Base-by-base conservation (phyloP, 345 rosid genomes). In the Boechera divaricarpa region DNA sequence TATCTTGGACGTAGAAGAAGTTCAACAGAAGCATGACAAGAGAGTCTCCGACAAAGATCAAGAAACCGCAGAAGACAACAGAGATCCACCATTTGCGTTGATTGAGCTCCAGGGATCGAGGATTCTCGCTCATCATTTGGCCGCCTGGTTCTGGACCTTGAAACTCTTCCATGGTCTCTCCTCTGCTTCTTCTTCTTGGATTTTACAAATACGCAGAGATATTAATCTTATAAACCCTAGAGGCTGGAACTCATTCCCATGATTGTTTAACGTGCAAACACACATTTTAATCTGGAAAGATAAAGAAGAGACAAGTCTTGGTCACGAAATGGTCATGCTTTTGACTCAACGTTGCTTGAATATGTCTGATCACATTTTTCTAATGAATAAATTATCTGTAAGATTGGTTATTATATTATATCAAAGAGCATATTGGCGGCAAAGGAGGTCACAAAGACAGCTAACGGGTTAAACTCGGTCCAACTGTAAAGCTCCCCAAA, bases 11-110 rank as follows among this genome's bases (percentile, higher is more conserved):
- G 53, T 78, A 78, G 74, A 28, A 78, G 78, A 73, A 73, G 69
- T 78, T 78, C 26, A 72, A 32, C 38, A 73, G 57, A 72, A 73
- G 78, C 74, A 66, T 78, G 36, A 66, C 77, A 15, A 71, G 72
- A 39, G 68, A 72, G n/a, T 78, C 74, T 51, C 82, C 82, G 0
- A 48, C 12, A 1, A 79, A 52, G 42, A 79, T 59, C 35, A 79
- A 79, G 82, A 79, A 67, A 13, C 52, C 33, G 29, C 64, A 79
- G 58, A 67, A 33, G 42, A 60, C 15, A 59, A 79, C 78, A 72
- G 77, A 66, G 54, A 66, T 59, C 78, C 78, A 73, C 82, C 81
- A 77, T 71, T 38, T 77, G 33, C 68, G 72, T 49, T 70, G 80
- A n/a, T 55, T 63, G 24, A 54, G 52, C 33, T 70, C 32, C 0